Percentiles rank a stretch among this genome's conserved stretches.
These are phyloP conservation scores for Forsythia viridissima DNA, from an alignment of 257 asterid species.

Conservation along the genomic window DNA sequence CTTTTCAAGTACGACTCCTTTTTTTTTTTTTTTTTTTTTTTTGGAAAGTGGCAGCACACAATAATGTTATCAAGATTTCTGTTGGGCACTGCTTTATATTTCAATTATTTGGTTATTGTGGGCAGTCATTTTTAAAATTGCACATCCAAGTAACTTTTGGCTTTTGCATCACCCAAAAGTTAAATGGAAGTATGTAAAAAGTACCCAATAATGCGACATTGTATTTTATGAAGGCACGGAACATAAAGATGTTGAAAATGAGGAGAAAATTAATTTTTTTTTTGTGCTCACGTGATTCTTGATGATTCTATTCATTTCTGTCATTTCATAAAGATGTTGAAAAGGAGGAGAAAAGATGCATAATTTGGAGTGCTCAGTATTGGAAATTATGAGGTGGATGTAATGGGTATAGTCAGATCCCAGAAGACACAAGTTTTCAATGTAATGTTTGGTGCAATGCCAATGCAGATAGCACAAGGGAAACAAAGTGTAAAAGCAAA, in stretches of 20 bases:
- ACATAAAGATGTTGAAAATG: conserved; percentile 16
- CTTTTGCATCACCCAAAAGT: conserved; percentile 29
- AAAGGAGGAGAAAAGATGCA: not conserved
- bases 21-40: not conserved
- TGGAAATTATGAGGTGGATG: conserved; percentile 12
- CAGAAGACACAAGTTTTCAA: conserved; percentile 22
- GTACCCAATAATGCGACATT: conserved; percentile 28
- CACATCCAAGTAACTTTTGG: conserved; percentile 25
- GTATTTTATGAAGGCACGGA: conserved; percentile 21
- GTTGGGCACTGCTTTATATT: not conserved
- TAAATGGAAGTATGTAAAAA: conserved; percentile 22
- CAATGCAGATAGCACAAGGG: conserved; percentile 59
- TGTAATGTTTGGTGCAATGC: conserved; percentile 56
- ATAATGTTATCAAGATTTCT: conserved; percentile 19
- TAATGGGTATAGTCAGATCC: conserved; percentile 35
- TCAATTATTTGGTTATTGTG: conserved; percentile 11
- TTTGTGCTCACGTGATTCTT: not conserved
- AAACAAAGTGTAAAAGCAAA: conserved; percentile 14
- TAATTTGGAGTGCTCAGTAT: not conserved
- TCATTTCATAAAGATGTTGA: no score
- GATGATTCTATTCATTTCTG: not conserved
- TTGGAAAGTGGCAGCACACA: conserved; percentile 17
- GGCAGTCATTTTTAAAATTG: not conserved
- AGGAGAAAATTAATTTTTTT: not conserved
- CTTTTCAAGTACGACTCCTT: not conserved